Evolutionary conservation across 441 rosid genomes (phyloP), one percentile per base, ranked within the genome.

Genomic region (Arabidopsis lyrata): DNA sequence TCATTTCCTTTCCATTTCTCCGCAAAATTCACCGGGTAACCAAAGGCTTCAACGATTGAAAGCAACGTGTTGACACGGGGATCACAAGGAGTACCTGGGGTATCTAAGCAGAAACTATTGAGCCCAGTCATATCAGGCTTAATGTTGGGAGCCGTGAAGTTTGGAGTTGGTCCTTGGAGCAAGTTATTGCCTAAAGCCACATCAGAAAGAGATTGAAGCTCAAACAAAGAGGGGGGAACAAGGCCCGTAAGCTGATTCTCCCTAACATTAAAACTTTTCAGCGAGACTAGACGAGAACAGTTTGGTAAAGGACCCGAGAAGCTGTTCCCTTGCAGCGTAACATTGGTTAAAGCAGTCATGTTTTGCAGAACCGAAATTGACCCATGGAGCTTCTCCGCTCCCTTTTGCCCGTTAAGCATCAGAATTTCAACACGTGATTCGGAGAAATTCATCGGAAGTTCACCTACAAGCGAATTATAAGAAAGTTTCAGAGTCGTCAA

Each of bases 1-100:
- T 84, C 84, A 66, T 87, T 86, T 1, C 88, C 90, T 53, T 83
- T 65, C 95, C 95, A 90, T 12, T 68, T 71, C 77, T 85, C 16
- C n/a, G 81, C 87, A 49, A 90, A 80, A 10, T 58, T 79, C 41
- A 34, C 70, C 2, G 95, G 95, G 48, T 87, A 86, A 67, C 79
- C 70, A 39, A 90, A 53, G 12, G 80, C 71, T 38, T 70, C 75
- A 44, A 80, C 82, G 48, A 87, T 83, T 8, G 80, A 85, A 59
- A 90, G 65, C 68, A 90, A 73, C 3, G 74, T 75, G 67, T 66
- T 45, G 5, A 90, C 87, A 18, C 82, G 80, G 5, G 85, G 78
- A 70, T 83, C 85, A 81, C 95, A 90, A 64, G 68, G 66, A 50
- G 76, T 27, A 6, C 88, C 90, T 8, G 91, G 76, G 32, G 78